Conservation (phyloP, 2,329 filamentous ascomycete species). For the Lachnellula cervina region DNA sequence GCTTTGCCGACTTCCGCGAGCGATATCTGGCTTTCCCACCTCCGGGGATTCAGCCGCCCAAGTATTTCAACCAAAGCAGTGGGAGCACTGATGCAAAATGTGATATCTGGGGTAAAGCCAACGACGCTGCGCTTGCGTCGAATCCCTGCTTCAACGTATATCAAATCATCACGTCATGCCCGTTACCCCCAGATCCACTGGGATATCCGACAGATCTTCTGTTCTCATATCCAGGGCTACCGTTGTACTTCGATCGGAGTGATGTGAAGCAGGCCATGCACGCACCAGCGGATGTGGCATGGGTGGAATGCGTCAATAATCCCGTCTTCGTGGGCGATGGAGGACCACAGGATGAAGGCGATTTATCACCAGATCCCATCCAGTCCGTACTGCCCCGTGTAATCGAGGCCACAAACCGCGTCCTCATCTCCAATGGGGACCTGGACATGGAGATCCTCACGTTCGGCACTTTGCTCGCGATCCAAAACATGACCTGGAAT, state of each 20-base stretch:
- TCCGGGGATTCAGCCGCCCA: slow-evolving; percentile 30
- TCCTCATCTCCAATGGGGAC: slow-evolving; percentile 44
- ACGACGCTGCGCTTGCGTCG: slow-evolving; percentile 34
- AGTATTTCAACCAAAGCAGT: slow-evolving; percentile 23
- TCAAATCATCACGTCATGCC: slow-evolving; percentile 42
- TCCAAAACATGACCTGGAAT: slow-evolving; percentile 52
- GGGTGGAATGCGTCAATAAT: slow-evolving; percentile 36
- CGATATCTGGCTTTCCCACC: slow-evolving; percentile 42
- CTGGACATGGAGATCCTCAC: slow-evolving; percentile 45
- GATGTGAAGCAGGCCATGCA: slow-evolving; percentile 47
- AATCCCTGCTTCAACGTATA: slow-evolving; percentile 50
- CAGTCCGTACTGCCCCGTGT: slow-evolving; percentile 41
- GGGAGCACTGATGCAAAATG: slow-evolving; percentile 28
- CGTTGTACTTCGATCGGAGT: slow-evolving; percentile 47
- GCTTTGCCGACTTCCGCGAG: slow-evolving; percentile 41
- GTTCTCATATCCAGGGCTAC: slow-evolving; percentile 36
- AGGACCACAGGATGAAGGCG: slow-evolving; percentile 24
- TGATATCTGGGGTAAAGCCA: slow-evolving; percentile 37
- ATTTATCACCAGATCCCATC: slow-evolving; percentile 36
- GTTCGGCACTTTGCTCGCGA: slow-evolving; percentile 46
- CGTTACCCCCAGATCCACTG: slow-evolving; percentile 34
- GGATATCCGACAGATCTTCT: slow-evolving; percentile 32
- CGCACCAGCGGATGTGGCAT: slow-evolving; percentile 38
- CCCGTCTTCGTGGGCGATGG: slow-evolving; percentile 38
- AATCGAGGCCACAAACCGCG: slow-evolving; percentile 48